A percentile compares a stretch with the other conserved stretches of the same genome.
phyloP scores from a whole-genome alignment of 805 yeast genomes.

The Yarrowia sp. region DNA sequence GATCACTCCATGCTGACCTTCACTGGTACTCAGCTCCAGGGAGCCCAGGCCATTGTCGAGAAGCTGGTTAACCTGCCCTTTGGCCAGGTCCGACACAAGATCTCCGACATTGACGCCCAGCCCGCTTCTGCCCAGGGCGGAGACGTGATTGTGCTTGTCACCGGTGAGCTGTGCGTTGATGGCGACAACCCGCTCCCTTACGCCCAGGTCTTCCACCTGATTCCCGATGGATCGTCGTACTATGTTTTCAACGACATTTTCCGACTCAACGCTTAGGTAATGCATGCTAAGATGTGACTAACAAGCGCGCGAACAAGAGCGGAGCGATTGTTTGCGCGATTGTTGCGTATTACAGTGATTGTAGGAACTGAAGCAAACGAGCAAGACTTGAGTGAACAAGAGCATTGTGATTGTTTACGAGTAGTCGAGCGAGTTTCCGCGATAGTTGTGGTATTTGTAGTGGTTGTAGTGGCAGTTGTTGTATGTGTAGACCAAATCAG shows the following conservation, averaged over 20 bases:
- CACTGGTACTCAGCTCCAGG: constrained; percentile 91
- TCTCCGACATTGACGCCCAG: constrained; percentile 95
- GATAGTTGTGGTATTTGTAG: too few relatives aligned
- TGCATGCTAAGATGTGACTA: neutral
- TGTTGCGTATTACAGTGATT: neutral
- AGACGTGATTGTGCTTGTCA: constrained; percentile 94
- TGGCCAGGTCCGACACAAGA: constrained; percentile 88
- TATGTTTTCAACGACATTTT: constrained; percentile 95
- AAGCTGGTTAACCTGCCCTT: constrained; percentile 86
- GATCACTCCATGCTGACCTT: constrained; percentile 97
- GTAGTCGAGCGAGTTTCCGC: too few relatives aligned
- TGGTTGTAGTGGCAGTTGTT: too few relatives aligned
- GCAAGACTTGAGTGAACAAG: too few relatives aligned
- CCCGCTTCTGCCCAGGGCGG: constrained; percentile 86
- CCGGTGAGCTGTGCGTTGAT: constrained; percentile 89
- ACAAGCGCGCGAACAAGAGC: too few relatives aligned
- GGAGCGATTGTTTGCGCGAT: too few relatives aligned
- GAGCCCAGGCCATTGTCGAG: constrained; percentile 89
- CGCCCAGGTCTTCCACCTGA: constrained; percentile 95
- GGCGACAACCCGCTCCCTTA: constrained; percentile 96
- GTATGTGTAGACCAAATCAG: too few relatives aligned
- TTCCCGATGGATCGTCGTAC: constrained; percentile 88
- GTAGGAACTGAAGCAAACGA: neutral
- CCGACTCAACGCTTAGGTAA: constrained; percentile 62
- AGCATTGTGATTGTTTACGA: too few relatives aligned